Percentiles rank a stretch among this genome's conserved stretches.
These are phyloP conservation scores for Mrakia blollopis DNA, from an alignment of 768 basidiomycete species.

Conservation along the genomic window DNA sequence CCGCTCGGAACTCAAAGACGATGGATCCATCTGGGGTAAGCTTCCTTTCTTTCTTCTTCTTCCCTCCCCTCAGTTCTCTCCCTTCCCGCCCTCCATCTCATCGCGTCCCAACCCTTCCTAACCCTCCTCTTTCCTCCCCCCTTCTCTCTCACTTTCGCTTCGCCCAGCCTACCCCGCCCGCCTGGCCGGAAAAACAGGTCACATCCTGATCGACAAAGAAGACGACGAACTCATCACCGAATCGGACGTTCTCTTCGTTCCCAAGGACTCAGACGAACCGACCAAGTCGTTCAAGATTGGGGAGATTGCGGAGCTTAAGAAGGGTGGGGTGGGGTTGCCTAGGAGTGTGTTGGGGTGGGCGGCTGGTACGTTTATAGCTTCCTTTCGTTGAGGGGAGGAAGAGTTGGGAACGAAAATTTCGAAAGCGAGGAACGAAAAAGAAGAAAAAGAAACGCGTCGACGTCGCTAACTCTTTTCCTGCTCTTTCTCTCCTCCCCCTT, in stretches of 20 bases:
- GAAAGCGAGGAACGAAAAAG: too few species aligned
- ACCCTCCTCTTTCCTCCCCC: neutral
- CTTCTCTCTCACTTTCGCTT: too few species aligned
- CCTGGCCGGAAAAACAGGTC: constrained; percentile 42
- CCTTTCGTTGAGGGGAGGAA: too few species aligned
- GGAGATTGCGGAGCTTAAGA: constrained; percentile 47
- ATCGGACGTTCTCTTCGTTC: constrained; percentile 35
- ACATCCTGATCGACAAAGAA: constrained; percentile 41
- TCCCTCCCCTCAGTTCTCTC: neutral
- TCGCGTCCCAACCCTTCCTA: neutral
- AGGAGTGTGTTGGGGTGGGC: constrained; percentile 47
- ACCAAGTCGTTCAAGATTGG: constrained; percentile 42
- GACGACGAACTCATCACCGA: constrained; percentile 18
- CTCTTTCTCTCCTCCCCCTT: neutral
- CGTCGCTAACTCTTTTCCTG: neutral
- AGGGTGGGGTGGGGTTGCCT: constrained; percentile 45
- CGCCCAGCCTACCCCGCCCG: constrained; percentile 45
- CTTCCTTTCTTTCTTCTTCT: constrained; percentile 32
- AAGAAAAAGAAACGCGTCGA: too few species aligned
- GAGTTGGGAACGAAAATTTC: too few species aligned
- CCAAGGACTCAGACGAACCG: constrained; percentile 35
- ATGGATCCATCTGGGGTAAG: constrained; percentile 40
- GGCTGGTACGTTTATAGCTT: neutral
- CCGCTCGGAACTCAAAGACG: constrained; percentile 43
- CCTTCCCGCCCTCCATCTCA: too few species aligned